A percentile compares a stretch with the other conserved stretches of the same genome.
These are phyloP conservation scores for Cairneyella variabilis DNA, from an alignment of 495 filamentous ascomycete genomes.

Conservation along the genomic window DNA sequence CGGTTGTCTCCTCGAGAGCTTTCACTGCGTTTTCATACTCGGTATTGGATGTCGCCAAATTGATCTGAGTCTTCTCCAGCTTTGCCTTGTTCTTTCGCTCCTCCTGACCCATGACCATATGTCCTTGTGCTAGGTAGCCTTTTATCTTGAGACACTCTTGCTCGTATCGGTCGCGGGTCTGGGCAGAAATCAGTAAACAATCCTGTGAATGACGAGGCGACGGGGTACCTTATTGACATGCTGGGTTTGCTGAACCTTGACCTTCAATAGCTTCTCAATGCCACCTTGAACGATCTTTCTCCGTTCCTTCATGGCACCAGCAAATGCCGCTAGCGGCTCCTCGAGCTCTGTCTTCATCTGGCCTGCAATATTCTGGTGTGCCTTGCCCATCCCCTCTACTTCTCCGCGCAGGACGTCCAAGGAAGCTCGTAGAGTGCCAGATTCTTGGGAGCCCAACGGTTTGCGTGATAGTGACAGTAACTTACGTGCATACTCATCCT, in stretches of 20 bases:
- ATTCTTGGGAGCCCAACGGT: slow-evolving; percentile 82
- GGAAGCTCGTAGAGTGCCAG: slow-evolving; percentile 75
- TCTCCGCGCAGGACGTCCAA: slow-evolving; percentile 85
- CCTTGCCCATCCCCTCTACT: slow-evolving; percentile 90
- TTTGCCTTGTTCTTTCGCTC: slow-evolving; percentile 99
- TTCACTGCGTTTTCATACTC: slow-evolving; percentile 95
- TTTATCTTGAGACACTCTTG: slow-evolving; percentile 98
- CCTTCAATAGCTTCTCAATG: slow-evolving; percentile 89
- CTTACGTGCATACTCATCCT: slow-evolving; percentile 97
- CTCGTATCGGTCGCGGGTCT: slow-evolving; percentile 91
- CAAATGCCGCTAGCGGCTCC: slow-evolving; percentile 87
- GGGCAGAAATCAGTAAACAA: not conserved
- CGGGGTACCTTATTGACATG: slow-evolving; percentile 88
- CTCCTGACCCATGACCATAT: slow-evolving; percentile 99
- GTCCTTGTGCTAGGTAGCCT: slow-evolving; percentile 94
- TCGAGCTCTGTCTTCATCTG: slow-evolving; percentile 99
- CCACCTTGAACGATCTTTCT: slow-evolving; percentile 92
- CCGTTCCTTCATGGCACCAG: slow-evolving; percentile 90
- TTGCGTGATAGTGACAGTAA: slow-evolving; percentile 83
- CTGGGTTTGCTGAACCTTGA: slow-evolving; percentile 87
- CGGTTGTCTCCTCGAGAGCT: slow-evolving; percentile 90
- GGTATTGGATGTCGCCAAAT: slow-evolving; percentile 79
- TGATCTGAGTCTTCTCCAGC: slow-evolving; percentile 97
- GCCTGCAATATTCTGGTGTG: slow-evolving; percentile 80
- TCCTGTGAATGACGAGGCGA: too few relatives aligned